Base-by-base conservation (phyloP, 495 filamentous ascomycete genomes). In the Daldinia grandis region DNA sequence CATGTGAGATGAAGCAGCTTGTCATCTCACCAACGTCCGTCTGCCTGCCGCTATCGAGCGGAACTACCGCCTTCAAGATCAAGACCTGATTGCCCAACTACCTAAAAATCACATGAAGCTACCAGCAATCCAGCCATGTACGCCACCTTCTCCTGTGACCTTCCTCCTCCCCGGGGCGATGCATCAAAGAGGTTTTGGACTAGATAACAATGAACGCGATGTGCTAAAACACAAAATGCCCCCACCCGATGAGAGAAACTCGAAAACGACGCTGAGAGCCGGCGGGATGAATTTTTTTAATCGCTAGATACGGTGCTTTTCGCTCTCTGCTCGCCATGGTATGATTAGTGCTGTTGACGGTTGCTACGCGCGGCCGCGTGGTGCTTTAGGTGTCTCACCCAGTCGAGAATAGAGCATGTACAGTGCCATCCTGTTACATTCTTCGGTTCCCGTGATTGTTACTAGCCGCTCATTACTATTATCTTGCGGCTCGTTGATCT, bases 401-500 rank as follows among this genome's bases (percentile, higher is more conserved):
- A 99, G 92, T 84, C 95, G 86, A 30, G 92, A 93, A 78, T 99
- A 99, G 33, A 99, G 89, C 95, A 99, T 97, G 79, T 98, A 99
- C 55, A 99, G 84, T 24, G 95, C 95, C 94, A 99, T 98, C 80
- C 97, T 91, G 81, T 99, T 99, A 83, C 93, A 97, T 77, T 98
- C 95, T 69, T 95, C 93, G 7, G 95, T 98, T 57, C 95, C 95
- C 4, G 96, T 98, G 73, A 99, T 97, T 7, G 95, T 99, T 28
- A 99, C 95, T 58, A 99, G 84, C 61, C 95, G 88, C 82, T 99
- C 95, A 76, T 98, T 99, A 85, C 93, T 98, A 81, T 96, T 98
- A 78, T 98, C 96, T 75, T 97, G 95, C 0, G 95, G 95, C 77
- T 99, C 95, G 79, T 99, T 99, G 84, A 99, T 99, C 87, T 99